Evolutionary conservation across 495 filamentous ascomycete species (phyloP).

Genomic region (Sordaria brevicollis): DNA sequence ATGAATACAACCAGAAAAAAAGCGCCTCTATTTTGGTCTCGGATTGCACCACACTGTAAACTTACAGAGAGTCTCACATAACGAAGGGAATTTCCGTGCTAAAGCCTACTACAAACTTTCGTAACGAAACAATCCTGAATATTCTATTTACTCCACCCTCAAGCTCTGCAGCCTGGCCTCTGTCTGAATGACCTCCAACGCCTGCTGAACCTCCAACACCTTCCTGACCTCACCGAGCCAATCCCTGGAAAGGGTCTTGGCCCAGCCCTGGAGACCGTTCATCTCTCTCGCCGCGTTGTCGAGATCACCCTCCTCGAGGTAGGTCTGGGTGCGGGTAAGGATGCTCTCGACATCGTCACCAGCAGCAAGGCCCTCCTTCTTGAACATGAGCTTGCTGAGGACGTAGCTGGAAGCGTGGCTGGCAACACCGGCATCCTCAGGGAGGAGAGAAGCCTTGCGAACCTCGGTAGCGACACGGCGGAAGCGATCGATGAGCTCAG

Average conservation of each 20-base stretch:
- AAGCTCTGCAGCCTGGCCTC: conserved; percentile 54
- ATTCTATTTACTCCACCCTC: conserved; percentile 40
- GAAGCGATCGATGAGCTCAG: conserved; percentile 90
- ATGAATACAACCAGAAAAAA: neutral
- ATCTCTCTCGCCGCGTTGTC: conserved; percentile 90
- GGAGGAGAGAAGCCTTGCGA: conserved; percentile 82
- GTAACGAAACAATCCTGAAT: neutral
- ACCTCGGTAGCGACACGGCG: conserved; percentile 88
- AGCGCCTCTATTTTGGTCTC: neutral
- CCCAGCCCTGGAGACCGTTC: conserved; percentile 86
- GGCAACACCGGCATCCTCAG: conserved; percentile 86
- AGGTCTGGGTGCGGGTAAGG: conserved; percentile 73
- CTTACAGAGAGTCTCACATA: neutral
- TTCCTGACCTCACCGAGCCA: conserved; percentile 83
- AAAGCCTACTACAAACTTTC: conserved; percentile 1
- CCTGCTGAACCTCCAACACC: conserved; percentile 90
- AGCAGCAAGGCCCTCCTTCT: conserved; percentile 74
- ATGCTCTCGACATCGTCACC: conserved; percentile 94
- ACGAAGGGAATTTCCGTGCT: neutral
- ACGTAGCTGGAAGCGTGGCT: conserved; percentile 82
- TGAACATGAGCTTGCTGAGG: conserved; percentile 86
- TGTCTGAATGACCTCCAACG: conserved; percentile 64
- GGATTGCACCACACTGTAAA: neutral
- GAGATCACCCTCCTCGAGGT: conserved; percentile 82
- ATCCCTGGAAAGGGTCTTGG: conserved; percentile 82